A percentile compares a stretch with the other conserved stretches of the same genome.
Evolutionary conservation across 441 rosid species (phyloP).

Genomic region (Jatropha multifida): DNA sequence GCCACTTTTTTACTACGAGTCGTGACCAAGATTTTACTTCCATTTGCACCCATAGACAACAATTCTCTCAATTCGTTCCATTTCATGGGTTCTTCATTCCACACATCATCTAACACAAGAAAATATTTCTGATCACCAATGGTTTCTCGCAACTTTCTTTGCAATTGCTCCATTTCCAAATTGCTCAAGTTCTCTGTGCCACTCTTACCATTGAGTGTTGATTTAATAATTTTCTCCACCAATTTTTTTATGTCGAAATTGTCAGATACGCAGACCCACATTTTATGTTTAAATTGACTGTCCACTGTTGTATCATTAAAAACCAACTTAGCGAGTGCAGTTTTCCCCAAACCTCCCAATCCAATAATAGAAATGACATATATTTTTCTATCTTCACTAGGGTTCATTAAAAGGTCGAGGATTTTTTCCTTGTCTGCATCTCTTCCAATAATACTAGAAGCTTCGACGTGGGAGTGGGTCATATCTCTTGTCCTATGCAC

Average conservation of each 20-base stretch:
- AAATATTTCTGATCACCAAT: slow-evolving; percentile 11
- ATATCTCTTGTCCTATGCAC: neutral
- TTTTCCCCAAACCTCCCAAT: neutral
- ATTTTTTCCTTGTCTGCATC: neutral
- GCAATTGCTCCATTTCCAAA: neutral
- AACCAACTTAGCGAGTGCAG: neutral
- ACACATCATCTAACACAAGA: slow-evolving; percentile 32
- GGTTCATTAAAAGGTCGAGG: neutral
- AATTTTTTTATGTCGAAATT: neutral
- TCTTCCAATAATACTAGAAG: neutral
- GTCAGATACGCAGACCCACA: neutral
- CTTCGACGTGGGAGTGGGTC: neutral
- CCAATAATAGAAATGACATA: neutral
- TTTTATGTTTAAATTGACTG: neutral
- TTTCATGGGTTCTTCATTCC: slow-evolving; percentile 14
- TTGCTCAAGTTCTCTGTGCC: neutral
- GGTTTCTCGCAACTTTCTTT: neutral
- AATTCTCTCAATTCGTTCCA: slow-evolving; percentile 9
- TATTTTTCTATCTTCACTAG: neutral
- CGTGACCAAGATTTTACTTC: slow-evolving; percentile 13
- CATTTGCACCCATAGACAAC: neutral
- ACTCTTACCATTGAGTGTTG: neutral
- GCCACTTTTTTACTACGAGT: slow-evolving; percentile 14
- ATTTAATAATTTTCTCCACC: neutral
- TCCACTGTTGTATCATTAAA: neutral